A percentile compares a stretch with the other conserved stretches of the same genome.
Evolutionary conservation across 2,329 filamentous ascomycete genomes (phyloP).

Genomic region (Aspergillus sergii): DNA sequence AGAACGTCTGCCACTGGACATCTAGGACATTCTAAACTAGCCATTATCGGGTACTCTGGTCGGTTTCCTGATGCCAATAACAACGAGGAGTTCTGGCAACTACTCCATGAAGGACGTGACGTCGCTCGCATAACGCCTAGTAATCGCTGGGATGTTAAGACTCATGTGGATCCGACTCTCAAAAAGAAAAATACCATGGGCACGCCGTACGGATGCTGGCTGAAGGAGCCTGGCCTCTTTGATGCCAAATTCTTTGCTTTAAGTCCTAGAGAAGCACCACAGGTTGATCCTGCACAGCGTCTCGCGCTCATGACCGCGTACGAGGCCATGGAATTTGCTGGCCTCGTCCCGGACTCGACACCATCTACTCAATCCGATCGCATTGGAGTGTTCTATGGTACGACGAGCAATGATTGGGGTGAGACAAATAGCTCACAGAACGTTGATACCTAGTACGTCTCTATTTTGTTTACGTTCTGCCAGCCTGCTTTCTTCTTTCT

Average conservation of each 20-base stretch:
- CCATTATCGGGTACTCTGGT: slow-evolving; percentile 81
- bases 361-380: slow-evolving; percentile 66
- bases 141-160: slow-evolving; percentile 73
- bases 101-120: slow-evolving; percentile 73
- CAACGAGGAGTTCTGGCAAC: slow-evolving; percentile 73
- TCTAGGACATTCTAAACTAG: slow-evolving; percentile 64
- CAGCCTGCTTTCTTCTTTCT: not conserved
- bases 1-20: not conserved
- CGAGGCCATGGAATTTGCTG: slow-evolving; percentile 79
- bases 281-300: slow-evolving; percentile 80
- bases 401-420: slow-evolving; percentile 75
- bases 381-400: slow-evolving; percentile 74
- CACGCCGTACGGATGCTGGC: slow-evolving; percentile 75
- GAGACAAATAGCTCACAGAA: slow-evolving; percentile 74
- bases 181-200: slow-evolving; percentile 76
- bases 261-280: slow-evolving; percentile 77
- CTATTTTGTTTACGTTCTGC: not conserved
- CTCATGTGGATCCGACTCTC: slow-evolving; percentile 70
- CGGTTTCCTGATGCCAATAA: slow-evolving; percentile 74
- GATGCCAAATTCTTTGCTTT: slow-evolving; percentile 88
- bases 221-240: slow-evolving; percentile 75
- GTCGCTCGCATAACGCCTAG: slow-evolving; percentile 64
- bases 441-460: slow-evolving; percentile 65
- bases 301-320: slow-evolving; percentile 76
- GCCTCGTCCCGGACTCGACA: slow-evolving; percentile 72